These are phyloP conservation scores for Dendrobium huoshanense DNA, from an alignment of 106 monocot species.

Conservation along the genomic window DNA sequence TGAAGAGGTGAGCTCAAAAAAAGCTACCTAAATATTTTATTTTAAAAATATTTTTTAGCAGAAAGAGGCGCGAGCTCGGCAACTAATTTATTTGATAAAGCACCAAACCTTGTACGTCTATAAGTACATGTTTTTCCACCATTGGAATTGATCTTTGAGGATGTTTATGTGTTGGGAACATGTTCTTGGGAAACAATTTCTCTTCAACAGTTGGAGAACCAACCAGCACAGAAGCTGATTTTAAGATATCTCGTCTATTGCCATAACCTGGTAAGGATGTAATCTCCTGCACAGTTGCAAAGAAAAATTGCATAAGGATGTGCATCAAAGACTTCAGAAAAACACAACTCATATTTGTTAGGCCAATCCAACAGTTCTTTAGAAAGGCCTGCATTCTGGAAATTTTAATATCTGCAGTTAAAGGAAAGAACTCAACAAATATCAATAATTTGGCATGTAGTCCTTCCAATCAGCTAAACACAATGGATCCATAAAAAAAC, in stretches of 20 bases:
- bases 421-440: not conserved
- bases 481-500: too few relatives aligned
- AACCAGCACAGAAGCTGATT: not conserved
- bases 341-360: not conserved
- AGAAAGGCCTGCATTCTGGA: not conserved
- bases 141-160: conserved; percentile 3
- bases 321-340: not conserved
- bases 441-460: not conserved
- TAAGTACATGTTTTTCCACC: not conserved
- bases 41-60: not conserved
- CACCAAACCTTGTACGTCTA: not conserved
- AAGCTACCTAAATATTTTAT: not conserved
- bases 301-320: not conserved
- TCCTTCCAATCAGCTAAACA: not conserved
- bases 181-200: not conserved
- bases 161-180: not conserved
- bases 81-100: not conserved
- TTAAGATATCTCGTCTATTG: not conserved
- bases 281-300: not conserved
- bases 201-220: not conserved
- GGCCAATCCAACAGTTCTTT: not conserved
- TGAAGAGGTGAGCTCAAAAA: not conserved
- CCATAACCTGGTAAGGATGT: not conserved
- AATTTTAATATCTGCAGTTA: not conserved
- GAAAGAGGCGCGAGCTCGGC: not conserved